These are phyloP conservation scores for Ocimum tenuiflorum DNA, from an alignment of 257 asterid genomes.

Conservation along the genomic window DNA sequence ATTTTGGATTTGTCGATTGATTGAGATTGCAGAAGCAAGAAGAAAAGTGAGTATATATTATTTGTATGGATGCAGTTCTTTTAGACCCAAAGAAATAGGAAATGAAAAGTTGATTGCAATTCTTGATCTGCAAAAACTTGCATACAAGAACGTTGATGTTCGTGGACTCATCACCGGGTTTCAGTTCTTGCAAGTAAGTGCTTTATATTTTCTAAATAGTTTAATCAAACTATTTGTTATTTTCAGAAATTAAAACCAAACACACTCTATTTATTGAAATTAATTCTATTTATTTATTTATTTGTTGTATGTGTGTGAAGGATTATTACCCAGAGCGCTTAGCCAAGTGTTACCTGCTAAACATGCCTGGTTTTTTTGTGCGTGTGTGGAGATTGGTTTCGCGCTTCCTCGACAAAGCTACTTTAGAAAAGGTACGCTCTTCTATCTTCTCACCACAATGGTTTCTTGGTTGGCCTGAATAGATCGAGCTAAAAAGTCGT, in stretches of 20 bases:
- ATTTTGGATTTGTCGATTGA: neutral
- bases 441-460: too few relatives aligned
- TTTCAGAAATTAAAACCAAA: too few relatives aligned
- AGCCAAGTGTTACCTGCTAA: conserved; percentile 45
- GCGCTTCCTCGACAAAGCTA: conserved; percentile 61
- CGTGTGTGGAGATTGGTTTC: conserved; percentile 60
- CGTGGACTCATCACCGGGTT: conserved; percentile 70
- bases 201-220: neutral
- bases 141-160: conserved; percentile 58
- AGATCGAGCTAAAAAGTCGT: too few relatives aligned
- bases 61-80: conserved; percentile 51
- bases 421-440: conserved; percentile 61
- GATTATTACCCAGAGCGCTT: conserved; percentile 76
- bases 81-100: conserved; percentile 53
- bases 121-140: conserved; percentile 52
- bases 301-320: too few relatives aligned
- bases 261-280: too few relatives aligned
- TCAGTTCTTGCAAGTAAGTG: conserved; percentile 79
- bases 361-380: conserved; percentile 75
- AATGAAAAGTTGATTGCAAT: conserved; percentile 51
- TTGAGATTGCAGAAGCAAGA: too few relatives aligned
- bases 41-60: conserved; percentile 4
- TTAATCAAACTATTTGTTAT: neutral
- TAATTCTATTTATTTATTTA: too few relatives aligned
- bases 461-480: too few relatives aligned